These are phyloP conservation scores for Coniella lustricola DNA, from an alignment of 2,329 filamentous ascomycete genomes.

Conservation along the genomic window DNA sequence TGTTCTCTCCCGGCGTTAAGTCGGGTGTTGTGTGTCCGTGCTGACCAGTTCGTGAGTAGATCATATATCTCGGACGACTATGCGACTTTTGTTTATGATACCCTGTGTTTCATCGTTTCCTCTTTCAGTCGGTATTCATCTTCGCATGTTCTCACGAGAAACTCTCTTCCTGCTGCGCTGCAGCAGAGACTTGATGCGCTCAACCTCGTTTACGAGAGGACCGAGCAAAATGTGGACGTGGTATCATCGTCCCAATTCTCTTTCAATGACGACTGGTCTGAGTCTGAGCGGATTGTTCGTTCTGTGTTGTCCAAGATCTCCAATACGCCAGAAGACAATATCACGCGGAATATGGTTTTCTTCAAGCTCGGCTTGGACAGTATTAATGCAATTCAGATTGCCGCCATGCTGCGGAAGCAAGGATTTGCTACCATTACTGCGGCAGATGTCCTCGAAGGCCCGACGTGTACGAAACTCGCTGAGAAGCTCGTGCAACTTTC, in stretches of 20 bases:
- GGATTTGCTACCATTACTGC: constrained; percentile 52
- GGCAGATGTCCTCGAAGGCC: constrained; percentile 65
- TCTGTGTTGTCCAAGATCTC: constrained; percentile 53
- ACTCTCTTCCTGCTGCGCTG: constrained; percentile 7
- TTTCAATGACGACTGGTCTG: constrained; percentile 36
- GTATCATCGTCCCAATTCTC: neutral
- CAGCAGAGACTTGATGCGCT: constrained; percentile 3
- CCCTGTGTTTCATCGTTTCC: constrained; percentile 8
- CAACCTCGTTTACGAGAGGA: neutral
- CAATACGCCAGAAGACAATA: constrained; percentile 37
- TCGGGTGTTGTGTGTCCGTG: neutral
- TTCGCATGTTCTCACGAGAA: constrained; percentile 3
- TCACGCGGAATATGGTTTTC: constrained; percentile 61
- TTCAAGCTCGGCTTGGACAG: constrained; percentile 88
- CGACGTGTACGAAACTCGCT: constrained; percentile 37
- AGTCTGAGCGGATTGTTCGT: constrained; percentile 46
- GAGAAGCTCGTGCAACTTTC: neutral
- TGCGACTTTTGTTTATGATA: constrained; percentile 8
- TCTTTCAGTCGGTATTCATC: constrained; percentile 8
- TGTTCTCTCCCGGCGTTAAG: too few species aligned
- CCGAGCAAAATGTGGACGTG: neutral
- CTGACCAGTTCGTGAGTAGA: constrained; percentile 2
- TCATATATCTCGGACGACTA: constrained; percentile 10
- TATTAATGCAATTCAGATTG: constrained; percentile 77
- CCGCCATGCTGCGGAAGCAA: constrained; percentile 54